phyloP scores from a whole-genome alignment of 169 alveolate species.

The Plasmodium vinckei region DNA sequence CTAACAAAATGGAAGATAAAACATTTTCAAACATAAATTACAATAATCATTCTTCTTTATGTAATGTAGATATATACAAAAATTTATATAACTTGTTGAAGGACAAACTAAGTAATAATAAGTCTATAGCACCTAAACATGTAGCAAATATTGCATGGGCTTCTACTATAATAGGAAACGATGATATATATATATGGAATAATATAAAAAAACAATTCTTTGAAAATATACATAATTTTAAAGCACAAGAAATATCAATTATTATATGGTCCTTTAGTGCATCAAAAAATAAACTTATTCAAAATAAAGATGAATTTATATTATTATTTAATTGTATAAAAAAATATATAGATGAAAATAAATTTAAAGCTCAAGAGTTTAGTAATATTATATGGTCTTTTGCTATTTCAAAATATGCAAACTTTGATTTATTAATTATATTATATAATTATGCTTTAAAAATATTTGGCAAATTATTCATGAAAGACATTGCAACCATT shows the following conservation, averaged over 20 bases:
- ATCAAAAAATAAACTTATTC: slow-evolving; percentile 23
- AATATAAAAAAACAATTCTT: slow-evolving; percentile 52
- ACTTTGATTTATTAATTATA: slow-evolving; percentile 29
- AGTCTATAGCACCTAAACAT: slow-evolving; percentile 27
- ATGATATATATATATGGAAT: slow-evolving; percentile 31
- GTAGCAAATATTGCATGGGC: slow-evolving; percentile 75
- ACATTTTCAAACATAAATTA: not conserved
- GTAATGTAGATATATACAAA: slow-evolving; percentile 21
- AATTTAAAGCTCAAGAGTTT: slow-evolving; percentile 69
- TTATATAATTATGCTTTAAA: slow-evolving; percentile 54
- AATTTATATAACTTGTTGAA: slow-evolving; percentile 25
- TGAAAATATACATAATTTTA: slow-evolving; percentile 32
- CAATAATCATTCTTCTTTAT: slow-evolving; percentile 14
- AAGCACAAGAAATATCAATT: slow-evolving; percentile 64
- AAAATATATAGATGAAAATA: slow-evolving; percentile 22
- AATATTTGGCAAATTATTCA: slow-evolving; percentile 24
- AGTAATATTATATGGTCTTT: slow-evolving; percentile 67
- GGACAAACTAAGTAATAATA: slow-evolving; percentile 1
- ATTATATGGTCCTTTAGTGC: slow-evolving; percentile 71
- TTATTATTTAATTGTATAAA: slow-evolving; percentile 17
- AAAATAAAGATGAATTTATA: slow-evolving; percentile 36
- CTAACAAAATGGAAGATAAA: not conserved
- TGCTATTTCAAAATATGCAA: slow-evolving; percentile 36
- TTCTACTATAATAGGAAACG: slow-evolving; percentile 36
- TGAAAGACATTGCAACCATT: slow-evolving; percentile 50